Evolutionary conservation across 805 yeast species (phyloP).

Genomic region (Brettanomyces custersianus): DNA sequence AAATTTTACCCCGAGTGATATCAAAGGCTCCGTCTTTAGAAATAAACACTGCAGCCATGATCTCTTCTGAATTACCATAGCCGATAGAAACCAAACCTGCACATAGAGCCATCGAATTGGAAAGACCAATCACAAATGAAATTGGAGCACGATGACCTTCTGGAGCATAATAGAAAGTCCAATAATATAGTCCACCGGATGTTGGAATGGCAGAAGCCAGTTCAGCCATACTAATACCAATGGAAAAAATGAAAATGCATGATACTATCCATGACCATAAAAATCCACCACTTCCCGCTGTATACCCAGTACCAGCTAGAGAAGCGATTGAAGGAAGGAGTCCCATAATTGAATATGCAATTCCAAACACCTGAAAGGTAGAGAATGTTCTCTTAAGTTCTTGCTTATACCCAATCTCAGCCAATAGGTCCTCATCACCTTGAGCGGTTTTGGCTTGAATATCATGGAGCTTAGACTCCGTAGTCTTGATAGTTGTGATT

Average conservation of each 20-base stretch:
- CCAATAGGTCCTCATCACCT: slow-evolving; percentile 28
- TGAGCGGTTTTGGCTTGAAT: slow-evolving; percentile 20
- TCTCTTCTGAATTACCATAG: slow-evolving; percentile 58
- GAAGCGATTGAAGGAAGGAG: slow-evolving; percentile 57
- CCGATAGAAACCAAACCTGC: slow-evolving; percentile 61
- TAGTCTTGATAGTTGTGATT: slow-evolving; percentile 13
- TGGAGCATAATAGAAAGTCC: slow-evolving; percentile 64
- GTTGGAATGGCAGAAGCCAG: slow-evolving; percentile 66
- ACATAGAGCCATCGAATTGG: slow-evolving; percentile 58
- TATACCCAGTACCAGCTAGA: slow-evolving; percentile 39
- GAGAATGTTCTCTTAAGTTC: slow-evolving; percentile 55
- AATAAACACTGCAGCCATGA: slow-evolving; percentile 47
- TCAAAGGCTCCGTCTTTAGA: slow-evolving; percentile 44
- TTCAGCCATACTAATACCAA: slow-evolving; percentile 57
- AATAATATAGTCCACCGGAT: slow-evolving; percentile 64
- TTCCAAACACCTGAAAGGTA: slow-evolving; percentile 57
- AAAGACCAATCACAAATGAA: slow-evolving; percentile 56
- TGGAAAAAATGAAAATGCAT: slow-evolving; percentile 41
- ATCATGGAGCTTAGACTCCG: slow-evolving; percentile 17
- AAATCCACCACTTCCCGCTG: slow-evolving; percentile 55
- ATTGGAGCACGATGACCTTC: slow-evolving; percentile 38
- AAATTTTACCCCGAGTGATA: slow-evolving; percentile 43
- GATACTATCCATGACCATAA: slow-evolving; percentile 70
- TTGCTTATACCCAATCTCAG: slow-evolving; percentile 62
- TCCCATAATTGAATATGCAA: slow-evolving; percentile 69